Percentiles rank a stretch among this genome's conserved stretches.
These are phyloP conservation scores for Colletotrichum sojae DNA, from an alignment of 2,329 filamentous ascomycete species.

Conservation along the genomic window DNA sequence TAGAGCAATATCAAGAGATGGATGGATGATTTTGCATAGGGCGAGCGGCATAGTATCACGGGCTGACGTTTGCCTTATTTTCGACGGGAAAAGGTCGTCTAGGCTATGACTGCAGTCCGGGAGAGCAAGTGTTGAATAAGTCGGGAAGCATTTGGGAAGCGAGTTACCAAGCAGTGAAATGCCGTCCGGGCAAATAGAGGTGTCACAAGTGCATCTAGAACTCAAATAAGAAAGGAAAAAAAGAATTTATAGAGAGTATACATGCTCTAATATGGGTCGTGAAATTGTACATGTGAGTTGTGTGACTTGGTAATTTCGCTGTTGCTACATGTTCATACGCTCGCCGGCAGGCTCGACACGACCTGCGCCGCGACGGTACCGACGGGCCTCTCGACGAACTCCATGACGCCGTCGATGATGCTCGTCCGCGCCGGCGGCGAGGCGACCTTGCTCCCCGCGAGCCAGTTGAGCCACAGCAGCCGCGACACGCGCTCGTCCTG, in stretches of 20 bases:
- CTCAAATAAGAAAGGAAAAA: background rate
- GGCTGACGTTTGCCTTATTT: conserved; percentile 19
- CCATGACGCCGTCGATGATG: conserved; percentile 89
- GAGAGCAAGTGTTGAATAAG: conserved; percentile 7
- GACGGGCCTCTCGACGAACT: conserved; percentile 88
- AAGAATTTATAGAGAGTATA: background rate
- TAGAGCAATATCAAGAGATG: no score
- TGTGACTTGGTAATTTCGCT: conserved; percentile 15
- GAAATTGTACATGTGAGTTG: background rate
- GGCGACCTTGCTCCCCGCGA: conserved; percentile 88
- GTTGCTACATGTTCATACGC: conserved; percentile 42
- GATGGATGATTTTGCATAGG: background rate
- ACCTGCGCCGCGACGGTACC: conserved; percentile 90
- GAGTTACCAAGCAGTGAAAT: conserved; percentile 23
- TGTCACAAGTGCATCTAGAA: background rate
- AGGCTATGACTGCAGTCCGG: conserved; percentile 22
- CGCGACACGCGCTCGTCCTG: conserved; percentile 84
- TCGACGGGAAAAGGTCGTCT: conserved; percentile 9
- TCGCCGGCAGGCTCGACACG: conserved; percentile 51
- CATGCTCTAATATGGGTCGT: background rate
- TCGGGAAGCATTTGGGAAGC: background rate
- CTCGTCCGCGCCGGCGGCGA: conserved; percentile 85
- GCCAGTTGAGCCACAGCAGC: conserved; percentile 90
- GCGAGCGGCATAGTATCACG: background rate
- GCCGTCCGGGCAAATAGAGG: background rate